Evolutionary conservation across 257 asterid genomes (phyloP).

Genomic region (Przewalskia tangutica): DNA sequence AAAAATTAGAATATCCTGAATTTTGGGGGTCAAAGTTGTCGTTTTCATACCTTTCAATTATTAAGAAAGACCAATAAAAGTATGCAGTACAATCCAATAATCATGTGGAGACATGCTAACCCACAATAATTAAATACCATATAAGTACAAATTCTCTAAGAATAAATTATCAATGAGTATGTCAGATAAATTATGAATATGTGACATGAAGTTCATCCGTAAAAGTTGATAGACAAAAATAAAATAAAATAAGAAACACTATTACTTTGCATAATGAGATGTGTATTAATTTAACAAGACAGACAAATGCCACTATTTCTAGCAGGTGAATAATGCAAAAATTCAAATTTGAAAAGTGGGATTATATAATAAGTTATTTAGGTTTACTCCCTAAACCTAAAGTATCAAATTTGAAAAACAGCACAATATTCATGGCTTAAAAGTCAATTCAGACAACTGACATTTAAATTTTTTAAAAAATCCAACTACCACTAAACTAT

Average conservation of each 20-base stretch:
- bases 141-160: not conserved
- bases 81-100: not conserved
- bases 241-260: not conserved
- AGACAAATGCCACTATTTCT: not conserved
- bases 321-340: too few relatives aligned
- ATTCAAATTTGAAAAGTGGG: too few relatives aligned
- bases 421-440: too few relatives aligned
- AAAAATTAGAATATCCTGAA: not conserved
- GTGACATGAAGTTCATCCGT: not conserved
- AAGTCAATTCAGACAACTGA: too few relatives aligned
- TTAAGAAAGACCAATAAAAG: not conserved
- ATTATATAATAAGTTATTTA: too few relatives aligned
- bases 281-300: not conserved
- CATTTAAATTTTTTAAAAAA: too few relatives aligned
- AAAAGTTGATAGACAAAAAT: not conserved
- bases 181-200: not conserved
- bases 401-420: too few relatives aligned
- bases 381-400: too few relatives aligned
- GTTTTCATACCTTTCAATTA: not conserved
- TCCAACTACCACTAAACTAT: too few relatives aligned
- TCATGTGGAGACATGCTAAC: not conserved
- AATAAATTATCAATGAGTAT: not conserved
- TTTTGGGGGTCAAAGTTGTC: not conserved
- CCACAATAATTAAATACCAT: not conserved
- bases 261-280: not conserved